Evolutionary conservation across 495 filamentous ascomycete genomes (phyloP).

Genomic region (Bryoglossum gracile): DNA sequence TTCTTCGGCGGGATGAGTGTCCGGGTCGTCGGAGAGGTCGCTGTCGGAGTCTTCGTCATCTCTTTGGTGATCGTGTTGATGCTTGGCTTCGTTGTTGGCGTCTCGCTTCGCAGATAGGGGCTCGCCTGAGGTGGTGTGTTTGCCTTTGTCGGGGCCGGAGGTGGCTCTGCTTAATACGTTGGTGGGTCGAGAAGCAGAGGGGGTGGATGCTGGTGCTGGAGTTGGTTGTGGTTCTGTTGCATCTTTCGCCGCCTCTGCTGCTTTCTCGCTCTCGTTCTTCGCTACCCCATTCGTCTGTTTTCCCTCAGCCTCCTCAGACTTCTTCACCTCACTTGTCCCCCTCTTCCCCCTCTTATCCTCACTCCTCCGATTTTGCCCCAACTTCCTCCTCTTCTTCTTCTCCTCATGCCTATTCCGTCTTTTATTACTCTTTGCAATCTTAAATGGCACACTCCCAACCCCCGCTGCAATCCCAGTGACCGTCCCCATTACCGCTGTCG

Average conservation of each 20-base stretch:
- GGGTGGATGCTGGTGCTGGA: neutral
- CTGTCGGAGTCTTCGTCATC: slow-evolving; percentile 3
- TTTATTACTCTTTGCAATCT: slow-evolving; percentile 45
- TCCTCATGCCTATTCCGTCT: slow-evolving; percentile 39
- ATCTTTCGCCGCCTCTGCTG: neutral
- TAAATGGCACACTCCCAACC: slow-evolving; percentile 50
- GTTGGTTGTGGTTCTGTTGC: neutral
- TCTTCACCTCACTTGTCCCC: neutral
- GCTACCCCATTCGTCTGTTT: neutral
- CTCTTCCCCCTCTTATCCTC: neutral
- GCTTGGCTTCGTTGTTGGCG: neutral
- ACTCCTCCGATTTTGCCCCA: neutral
- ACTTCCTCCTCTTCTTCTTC: slow-evolving; percentile 31
- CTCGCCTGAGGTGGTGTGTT: slow-evolving; percentile 12
- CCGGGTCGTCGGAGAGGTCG: slow-evolving; percentile 15
- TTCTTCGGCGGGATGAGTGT: slow-evolving; percentile 27
- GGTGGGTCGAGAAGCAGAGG: too few relatives aligned
- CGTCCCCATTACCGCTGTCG: slow-evolving; percentile 47
- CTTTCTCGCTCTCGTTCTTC: neutral
- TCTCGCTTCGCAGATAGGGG: neutral
- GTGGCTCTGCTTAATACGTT: neutral
- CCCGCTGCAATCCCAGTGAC: slow-evolving; percentile 48
- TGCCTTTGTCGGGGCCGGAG: slow-evolving; percentile 1
- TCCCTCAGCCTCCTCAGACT: neutral
- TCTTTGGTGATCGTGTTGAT: slow-evolving; percentile 6